Percentiles rank a stretch among this genome's conserved stretches.
These are phyloP conservation scores for Metschnikowia borealis DNA, from an alignment of 805 yeast species.

Conservation along the genomic window DNA sequence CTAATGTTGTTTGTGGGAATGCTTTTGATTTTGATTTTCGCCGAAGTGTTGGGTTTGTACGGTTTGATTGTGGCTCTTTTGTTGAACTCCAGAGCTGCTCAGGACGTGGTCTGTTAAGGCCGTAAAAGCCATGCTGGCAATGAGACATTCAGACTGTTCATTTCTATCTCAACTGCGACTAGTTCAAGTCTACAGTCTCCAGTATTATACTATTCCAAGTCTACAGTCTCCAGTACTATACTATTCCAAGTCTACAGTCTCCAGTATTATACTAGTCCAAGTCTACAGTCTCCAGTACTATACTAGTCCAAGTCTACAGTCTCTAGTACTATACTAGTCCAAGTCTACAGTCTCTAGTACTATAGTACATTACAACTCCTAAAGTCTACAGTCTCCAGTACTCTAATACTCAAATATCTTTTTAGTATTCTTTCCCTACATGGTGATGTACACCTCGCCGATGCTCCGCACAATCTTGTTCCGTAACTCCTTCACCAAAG, in stretches of 20 bases:
- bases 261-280: not conserved
- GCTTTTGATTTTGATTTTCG: constrained; percentile 97
- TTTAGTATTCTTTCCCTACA: not conserved
- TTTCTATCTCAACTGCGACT: not conserved
- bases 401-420: not conserved
- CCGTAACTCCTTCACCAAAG: constrained; percentile 26
- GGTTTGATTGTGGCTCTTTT: constrained; percentile 97
- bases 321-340: too few species aligned
- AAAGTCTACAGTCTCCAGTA: too few species aligned
- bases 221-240: too few species aligned
- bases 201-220: too few species aligned
- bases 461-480: constrained; percentile 30
- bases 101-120: constrained; percentile 75
- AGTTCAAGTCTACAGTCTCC: too few species aligned
- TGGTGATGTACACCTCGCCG: constrained; percentile 32
- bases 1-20: constrained; percentile 97
- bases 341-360: too few species aligned
- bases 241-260: too few species aligned
- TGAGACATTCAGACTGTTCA: constrained; percentile 2
- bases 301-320: too few species aligned
- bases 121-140: not conserved
- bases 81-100: constrained; percentile 96
- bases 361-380: too few species aligned
- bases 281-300: not conserved
- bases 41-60: constrained; percentile 97